Base-by-base conservation (phyloP, 1,284 basidiomycete species). In the Austroboletus rostrupii region DNA sequence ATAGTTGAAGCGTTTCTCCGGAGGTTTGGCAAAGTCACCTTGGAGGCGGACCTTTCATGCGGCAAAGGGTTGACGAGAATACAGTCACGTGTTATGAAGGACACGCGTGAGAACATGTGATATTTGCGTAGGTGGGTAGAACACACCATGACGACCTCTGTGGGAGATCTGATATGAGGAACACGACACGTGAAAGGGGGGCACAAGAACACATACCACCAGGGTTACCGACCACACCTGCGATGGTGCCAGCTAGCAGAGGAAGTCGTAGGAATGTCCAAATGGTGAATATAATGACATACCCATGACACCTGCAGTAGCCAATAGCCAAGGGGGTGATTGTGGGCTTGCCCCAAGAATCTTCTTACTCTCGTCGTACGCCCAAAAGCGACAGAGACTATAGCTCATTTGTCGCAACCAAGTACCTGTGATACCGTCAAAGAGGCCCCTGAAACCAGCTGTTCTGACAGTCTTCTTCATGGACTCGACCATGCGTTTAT, bases 361-460 rank as follows among this genome's bases (percentile, higher is more conserved):
- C 72, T 86, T 90, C 77, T 95, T 95, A 66, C 88, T 86, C 71
- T 90, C 87, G 60, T 96, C 92, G 70, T 95, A 95, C 20, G 90
- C 90, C 78, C 92, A 94, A 75, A 96, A 96, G 14, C 92, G 81
- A 64, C 90, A 93, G 66, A 95, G 75, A 41, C 90, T 93, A 72
- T 95, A 95, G 23, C 86, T 91, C 92, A 95, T 92, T 71, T 96
- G 93, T 32, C 93, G 81, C 63, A 95, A 72, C 80, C 92, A 87
- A 28, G 92, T 95, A 29, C 92, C 93, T 1, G 87, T 78, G 52
- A 95, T 89, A 19, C 92, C 92, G 61, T 92, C 92, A 61, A 84
- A 92, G 41, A 93, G 74, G 1, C 92, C 92, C 42, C 85, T 77
- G 31, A 77, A 68, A 47, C 89, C 89, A 75, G 82, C 85, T 1